These are phyloP conservation scores for Clavulina sp. DNA, from an alignment of 768 basidiomycete species.

Conservation along the genomic window DNA sequence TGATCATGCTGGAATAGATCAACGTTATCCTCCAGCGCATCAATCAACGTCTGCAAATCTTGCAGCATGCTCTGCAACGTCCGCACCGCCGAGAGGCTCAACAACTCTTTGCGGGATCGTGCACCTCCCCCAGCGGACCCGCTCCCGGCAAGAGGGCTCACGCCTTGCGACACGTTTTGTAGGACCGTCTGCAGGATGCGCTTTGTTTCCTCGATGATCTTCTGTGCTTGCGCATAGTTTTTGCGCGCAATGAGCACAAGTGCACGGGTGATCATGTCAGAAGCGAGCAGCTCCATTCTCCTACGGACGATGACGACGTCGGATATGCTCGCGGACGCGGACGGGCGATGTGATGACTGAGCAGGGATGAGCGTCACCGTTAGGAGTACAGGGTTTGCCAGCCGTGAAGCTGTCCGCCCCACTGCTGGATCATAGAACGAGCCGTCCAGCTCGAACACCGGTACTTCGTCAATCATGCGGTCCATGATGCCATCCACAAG, in stretches of 20 bases:
- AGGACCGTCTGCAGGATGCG: constrained; percentile 83
- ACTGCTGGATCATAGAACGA: constrained; percentile 86
- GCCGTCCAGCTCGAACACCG: constrained; percentile 89
- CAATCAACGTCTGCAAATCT: constrained; percentile 72
- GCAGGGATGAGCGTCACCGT: constrained; percentile 77
- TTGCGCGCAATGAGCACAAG: constrained; percentile 82
- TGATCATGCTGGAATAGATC: constrained; percentile 87
- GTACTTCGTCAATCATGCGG: constrained; percentile 92
- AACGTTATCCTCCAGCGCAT: constrained; percentile 80
- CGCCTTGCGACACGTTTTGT: constrained; percentile 58
- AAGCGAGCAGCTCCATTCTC: constrained; percentile 89
- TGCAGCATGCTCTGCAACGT: constrained; percentile 72
- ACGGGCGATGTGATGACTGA: constrained; percentile 13
- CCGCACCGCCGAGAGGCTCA: constrained; percentile 54
- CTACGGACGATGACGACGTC: constrained; percentile 84
- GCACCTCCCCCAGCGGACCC: constrained; percentile 23
- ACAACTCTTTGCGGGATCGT: constrained; percentile 61
- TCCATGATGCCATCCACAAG: constrained; percentile 89
- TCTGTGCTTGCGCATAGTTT: constrained; percentile 79
- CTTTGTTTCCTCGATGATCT: constrained; percentile 80
- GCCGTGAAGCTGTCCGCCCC: constrained; percentile 64
- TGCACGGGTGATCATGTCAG: constrained; percentile 93
- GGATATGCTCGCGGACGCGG: constrained; percentile 29
- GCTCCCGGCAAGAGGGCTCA: constrained; percentile 38
- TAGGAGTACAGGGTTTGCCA: constrained; percentile 86